Percentiles rank a stretch among this genome's conserved stretches.
phyloP scores from a whole-genome alignment of 768 basidiomycete species.

The Austroboletus eburneus region DNA sequence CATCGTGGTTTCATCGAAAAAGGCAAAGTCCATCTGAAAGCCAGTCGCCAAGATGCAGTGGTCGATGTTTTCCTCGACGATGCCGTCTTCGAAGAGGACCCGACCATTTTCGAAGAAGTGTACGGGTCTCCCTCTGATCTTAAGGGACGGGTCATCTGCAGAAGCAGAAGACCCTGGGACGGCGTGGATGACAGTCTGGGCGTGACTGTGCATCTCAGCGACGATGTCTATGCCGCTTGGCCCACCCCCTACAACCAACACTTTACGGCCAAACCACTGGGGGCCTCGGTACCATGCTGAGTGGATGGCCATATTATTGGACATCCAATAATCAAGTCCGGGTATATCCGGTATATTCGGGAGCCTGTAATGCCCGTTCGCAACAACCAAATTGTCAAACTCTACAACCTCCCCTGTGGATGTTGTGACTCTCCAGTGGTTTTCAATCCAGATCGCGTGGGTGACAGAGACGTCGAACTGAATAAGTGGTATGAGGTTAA shows the following conservation, averaged over 20 bases:
- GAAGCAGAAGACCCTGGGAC: conserved; percentile 34
- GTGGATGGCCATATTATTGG: conserved; percentile 50
- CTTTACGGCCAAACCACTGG: conserved; percentile 30
- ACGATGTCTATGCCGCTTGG: conserved; percentile 71
- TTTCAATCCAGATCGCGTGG: conserved; percentile 37
- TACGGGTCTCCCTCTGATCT: conserved; percentile 40
- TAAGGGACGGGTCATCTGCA: conserved; percentile 34
- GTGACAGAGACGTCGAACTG: conserved; percentile 56
- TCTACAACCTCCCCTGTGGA: conserved; percentile 33
- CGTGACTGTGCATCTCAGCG: conserved; percentile 47
- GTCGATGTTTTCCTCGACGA: conserved; percentile 51
- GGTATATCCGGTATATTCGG: conserved; percentile 61
- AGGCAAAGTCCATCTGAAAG: conserved; percentile 62
- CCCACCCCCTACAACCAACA: conserved; percentile 49
- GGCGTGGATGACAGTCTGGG: conserved; percentile 54
- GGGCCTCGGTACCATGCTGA: conserved; percentile 67
- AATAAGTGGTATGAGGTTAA: conserved; percentile 58
- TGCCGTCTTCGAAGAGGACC: conserved; percentile 58
- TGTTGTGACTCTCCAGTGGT: conserved; percentile 48
- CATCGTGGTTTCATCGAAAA: conserved; percentile 41
- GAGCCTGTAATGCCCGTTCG: conserved; percentile 69
- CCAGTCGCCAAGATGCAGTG: conserved; percentile 75
- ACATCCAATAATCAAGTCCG: conserved; percentile 59
- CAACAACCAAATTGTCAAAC: conserved; percentile 68
- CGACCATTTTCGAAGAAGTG: conserved; percentile 40